Conservation (phyloP, 2,329 filamentous ascomycete genomes). For the Colletotrichum tabaci region DNA sequence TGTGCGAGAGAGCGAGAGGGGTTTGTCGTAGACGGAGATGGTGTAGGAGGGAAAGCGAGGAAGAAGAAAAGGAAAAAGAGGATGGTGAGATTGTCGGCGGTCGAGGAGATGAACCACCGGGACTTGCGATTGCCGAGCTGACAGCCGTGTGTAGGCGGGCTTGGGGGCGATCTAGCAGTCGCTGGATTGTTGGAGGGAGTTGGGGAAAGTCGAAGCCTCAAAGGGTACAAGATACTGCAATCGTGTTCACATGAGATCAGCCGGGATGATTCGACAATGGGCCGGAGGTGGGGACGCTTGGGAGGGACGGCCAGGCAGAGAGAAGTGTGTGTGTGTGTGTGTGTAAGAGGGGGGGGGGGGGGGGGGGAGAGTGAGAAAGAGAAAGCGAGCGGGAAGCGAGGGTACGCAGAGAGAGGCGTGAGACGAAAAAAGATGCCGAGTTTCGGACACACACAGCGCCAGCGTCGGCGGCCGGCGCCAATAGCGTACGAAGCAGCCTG, state of each 20-base stretch:
- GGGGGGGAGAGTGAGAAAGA: neutral
- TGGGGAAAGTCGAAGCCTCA: slow-evolving; percentile 31
- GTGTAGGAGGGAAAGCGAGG: slow-evolving; percentile 1
- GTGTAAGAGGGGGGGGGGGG: too few relatives aligned
- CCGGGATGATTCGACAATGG: slow-evolving; percentile 39
- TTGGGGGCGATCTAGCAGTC: slow-evolving; percentile 24
- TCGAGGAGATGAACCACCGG: slow-evolving; percentile 12
- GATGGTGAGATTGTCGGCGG: slow-evolving; percentile 9
- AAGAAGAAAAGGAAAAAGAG: neutral
- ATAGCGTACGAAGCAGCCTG: neutral
- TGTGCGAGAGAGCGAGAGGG: neutral
- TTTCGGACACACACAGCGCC: slow-evolving; percentile 35
- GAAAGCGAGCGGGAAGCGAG: neutral
- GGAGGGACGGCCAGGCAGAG: neutral
- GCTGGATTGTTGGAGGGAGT: slow-evolving; percentile 30
- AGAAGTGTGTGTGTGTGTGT: neutral
- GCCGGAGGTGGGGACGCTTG: slow-evolving; percentile 1
- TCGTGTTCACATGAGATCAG: slow-evolving; percentile 42
- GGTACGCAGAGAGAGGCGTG: neutral
- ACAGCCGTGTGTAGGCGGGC: slow-evolving; percentile 24
- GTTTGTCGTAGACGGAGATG: slow-evolving; percentile 19
- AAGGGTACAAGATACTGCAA: slow-evolving; percentile 29
- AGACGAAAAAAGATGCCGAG: slow-evolving; percentile 23
- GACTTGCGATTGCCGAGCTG: slow-evolving; percentile 28
- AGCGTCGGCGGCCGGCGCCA: slow-evolving; percentile 4